A percentile compares a stretch with the other conserved stretches of the same genome.
Conservation (phyloP, 352 stramenopile genomes). For the Bremia lactucae region DNA sequence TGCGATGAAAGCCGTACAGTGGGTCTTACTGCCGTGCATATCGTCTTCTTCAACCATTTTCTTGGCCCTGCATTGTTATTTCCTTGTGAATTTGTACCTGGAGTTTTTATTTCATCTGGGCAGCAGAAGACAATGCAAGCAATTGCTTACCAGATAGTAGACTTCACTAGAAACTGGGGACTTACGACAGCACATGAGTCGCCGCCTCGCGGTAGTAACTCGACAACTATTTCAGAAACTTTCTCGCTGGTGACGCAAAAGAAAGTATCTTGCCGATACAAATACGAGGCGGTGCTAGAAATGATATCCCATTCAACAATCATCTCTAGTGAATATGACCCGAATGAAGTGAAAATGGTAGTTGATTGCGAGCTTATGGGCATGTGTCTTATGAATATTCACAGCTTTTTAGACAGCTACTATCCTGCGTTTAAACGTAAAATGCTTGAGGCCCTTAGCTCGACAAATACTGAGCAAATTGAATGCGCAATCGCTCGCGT, state of each 20-base stretch:
- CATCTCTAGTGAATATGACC: slow-evolving; percentile 16
- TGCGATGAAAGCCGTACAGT: neutral
- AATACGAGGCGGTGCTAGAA: slow-evolving; percentile 16
- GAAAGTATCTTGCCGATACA: slow-evolving; percentile 1
- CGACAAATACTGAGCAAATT: slow-evolving; percentile 1
- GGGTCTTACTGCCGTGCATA: slow-evolving; percentile 28
- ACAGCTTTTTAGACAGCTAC: slow-evolving; percentile 41
- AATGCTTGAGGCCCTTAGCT: slow-evolving; percentile 3
- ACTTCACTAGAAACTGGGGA: neutral
- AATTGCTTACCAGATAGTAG: slow-evolving; percentile 12
- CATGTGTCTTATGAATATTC: slow-evolving; percentile 51
- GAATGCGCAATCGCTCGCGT: slow-evolving; percentile 9
- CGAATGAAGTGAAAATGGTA: slow-evolving; percentile 1
- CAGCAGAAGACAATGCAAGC: slow-evolving; percentile 8
- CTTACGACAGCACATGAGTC: neutral
- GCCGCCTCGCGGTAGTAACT: slow-evolving; percentile 6
- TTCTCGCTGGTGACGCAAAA: slow-evolving; percentile 1
- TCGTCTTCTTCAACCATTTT: slow-evolving; percentile 75
- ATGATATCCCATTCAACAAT: slow-evolving; percentile 8
- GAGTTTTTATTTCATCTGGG: slow-evolving; percentile 1
- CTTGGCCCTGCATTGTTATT: slow-evolving; percentile 37
- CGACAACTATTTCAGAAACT: slow-evolving; percentile 4
- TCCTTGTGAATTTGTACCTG: slow-evolving; percentile 4
- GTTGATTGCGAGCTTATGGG: slow-evolving; percentile 38
- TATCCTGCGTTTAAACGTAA: slow-evolving; percentile 20